Base-by-base conservation (phyloP, 805 yeast genomes). In the Wickerhamomyces mucosus region DNA sequence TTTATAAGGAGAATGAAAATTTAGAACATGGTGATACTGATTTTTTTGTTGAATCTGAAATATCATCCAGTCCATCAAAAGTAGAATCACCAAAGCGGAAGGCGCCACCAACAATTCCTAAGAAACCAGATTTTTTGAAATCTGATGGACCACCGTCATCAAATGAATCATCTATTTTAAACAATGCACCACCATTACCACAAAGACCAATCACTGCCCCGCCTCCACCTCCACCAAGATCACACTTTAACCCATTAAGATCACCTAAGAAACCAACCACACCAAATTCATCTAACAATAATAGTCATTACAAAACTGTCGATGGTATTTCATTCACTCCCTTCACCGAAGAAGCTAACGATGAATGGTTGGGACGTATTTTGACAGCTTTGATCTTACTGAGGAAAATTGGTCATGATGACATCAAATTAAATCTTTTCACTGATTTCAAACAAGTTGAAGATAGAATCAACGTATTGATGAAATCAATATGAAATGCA, bases 311-410 rank as follows among this genome's bases (percentile, higher is more conserved):
- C 43, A 48, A 24, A 36, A 40, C 29, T 6, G 28, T 29, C 12
- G 26, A 10, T 4, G 7, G 35, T 4, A 31, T 36, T 36, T 35
- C 27, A 14, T 25, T 39, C 6, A 27, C 33, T 14, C 34, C 45
- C 3, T 48, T 39, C 15, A 48, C 58, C 12, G 82, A 75, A 40
- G 71, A 65, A 35, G 66, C 60, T 27, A 64, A 65, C 16, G 76
- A 71, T 15, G 42, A 58, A 14, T 78, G 88, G 88, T 65, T 63
- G 33, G 56, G 57, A 20, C 60, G 84, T 27, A 59, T 74, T 2
- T 39, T 53, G n/a, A 45, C 52, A 1, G 40, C 51, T 6, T 18
- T 41, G 10, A 31, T 46, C n/a, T 24, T 48, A 3, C 33, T 49
- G 10, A 33, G 37, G 18, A 42, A 43, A 18, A 35, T 37, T 12